Evolutionary conservation across 176 grass and related monocot species (phyloP).

Genomic region (Juncus effusus): DNA sequence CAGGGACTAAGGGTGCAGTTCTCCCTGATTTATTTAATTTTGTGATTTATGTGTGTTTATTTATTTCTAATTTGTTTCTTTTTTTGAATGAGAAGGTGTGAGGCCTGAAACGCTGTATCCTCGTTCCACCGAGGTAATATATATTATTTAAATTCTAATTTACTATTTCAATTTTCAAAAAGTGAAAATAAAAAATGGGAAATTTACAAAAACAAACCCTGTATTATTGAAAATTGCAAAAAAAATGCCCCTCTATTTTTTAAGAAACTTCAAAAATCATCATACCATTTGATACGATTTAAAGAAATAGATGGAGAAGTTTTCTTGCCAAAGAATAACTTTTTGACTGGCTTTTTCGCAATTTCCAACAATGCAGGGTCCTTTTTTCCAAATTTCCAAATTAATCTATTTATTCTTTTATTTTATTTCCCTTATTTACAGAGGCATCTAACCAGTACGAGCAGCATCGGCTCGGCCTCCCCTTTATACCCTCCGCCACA

Average conservation of each 20-base stretch:
- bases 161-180: background rate
- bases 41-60: background rate
- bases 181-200: too few relatives aligned
- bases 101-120: conserved; percentile 63
- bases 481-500: conserved; percentile 52
- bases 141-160: conserved; percentile 9
- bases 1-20: too few relatives aligned
- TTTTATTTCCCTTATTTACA: conserved; percentile 23
- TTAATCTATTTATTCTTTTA: conserved; percentile 27
- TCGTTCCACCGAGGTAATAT: conserved; percentile 69
- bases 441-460: conserved; percentile 59
- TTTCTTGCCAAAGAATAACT: background rate
- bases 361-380: too few relatives aligned
- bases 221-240: too few relatives aligned
- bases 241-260: too few relatives aligned
- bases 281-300: too few relatives aligned
- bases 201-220: too few relatives aligned
- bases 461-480: conserved; percentile 77
- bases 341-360: background rate
- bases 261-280: background rate
- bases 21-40: conserved; percentile 4
- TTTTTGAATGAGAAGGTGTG: conserved; percentile 49
- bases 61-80: conserved; percentile 16
- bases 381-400: too few relatives aligned
- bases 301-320: background rate